phyloP scores from a whole-genome alignment of 176 grass and related monocot species.

The Microstegium vimineum region DNA sequence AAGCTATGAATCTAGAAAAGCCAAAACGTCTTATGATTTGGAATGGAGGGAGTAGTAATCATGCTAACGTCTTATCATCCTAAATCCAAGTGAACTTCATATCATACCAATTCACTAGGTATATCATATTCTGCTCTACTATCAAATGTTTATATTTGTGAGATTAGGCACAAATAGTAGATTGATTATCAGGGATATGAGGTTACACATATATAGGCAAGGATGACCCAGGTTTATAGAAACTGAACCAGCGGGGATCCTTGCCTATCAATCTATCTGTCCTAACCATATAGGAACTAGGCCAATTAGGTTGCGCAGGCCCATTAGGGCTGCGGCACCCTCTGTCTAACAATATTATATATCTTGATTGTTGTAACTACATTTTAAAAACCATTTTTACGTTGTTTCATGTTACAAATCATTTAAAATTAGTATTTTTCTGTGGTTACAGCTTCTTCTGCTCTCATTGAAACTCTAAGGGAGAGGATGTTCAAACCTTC shows the following conservation, averaged over 20 bases:
- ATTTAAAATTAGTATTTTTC: constrained; percentile 31
- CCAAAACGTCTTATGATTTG: no score
- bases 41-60: no score
- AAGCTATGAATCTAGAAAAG: no score
- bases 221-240: no score
- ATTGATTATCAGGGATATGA: no score
- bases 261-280: no score
- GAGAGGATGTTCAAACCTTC: constrained; percentile 98
- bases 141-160: neutral
- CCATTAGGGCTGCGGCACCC: no score
- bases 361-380: neutral
- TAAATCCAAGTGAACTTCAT: constrained; percentile 3
- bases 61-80: constrained; percentile 13
- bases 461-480: constrained; percentile 87
- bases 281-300: no score
- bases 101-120: constrained; percentile 15
- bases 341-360: neutral
- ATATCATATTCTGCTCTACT: neutral
- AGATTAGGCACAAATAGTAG: no score
- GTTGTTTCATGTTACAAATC: constrained; percentile 17
- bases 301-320: no score
- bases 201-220: no score
- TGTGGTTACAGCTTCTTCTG: constrained; percentile 71
- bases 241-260: no score
- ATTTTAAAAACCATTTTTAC: neutral